Evolutionary conservation across 129 eudicot species (phyloP).

Genomic region (Deinandra increscens): DNA sequence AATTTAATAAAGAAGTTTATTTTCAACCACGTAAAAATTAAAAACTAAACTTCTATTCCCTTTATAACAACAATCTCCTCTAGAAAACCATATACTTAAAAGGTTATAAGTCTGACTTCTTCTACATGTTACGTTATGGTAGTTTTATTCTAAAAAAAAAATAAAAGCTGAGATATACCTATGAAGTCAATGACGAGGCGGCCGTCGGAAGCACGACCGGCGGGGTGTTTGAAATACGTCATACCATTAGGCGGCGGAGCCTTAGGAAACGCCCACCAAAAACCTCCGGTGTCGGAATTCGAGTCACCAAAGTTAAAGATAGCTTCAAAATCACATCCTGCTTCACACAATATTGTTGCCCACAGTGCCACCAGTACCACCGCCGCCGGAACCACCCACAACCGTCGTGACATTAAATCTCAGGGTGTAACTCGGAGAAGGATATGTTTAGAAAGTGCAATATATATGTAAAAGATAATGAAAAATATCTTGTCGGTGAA

Average conservation of each 20-base stretch:
- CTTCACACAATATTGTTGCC: constrained; percentile 21
- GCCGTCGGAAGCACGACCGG: constrained; percentile 83
- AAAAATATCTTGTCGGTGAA: constrained; percentile 11
- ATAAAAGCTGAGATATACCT: constrained; percentile 35
- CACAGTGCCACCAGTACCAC: constrained; percentile 29
- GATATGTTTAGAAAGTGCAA: constrained; percentile 10
- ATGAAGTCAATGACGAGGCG: constrained; percentile 72
- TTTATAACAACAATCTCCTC: too few relatives aligned
- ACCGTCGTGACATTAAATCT: constrained; percentile 9
- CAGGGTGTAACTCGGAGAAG: background rate
- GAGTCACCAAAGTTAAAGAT: constrained; percentile 97
- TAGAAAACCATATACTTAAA: too few relatives aligned
- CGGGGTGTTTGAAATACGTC: constrained; percentile 84
- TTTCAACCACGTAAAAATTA: too few relatives aligned
- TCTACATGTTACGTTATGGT: too few relatives aligned
- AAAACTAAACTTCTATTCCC: too few relatives aligned
- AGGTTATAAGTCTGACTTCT: too few relatives aligned
- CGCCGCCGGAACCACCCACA: constrained; percentile 29
- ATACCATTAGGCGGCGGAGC: constrained; percentile 65
- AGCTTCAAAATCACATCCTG: constrained; percentile 62
- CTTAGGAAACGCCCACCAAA: constrained; percentile 84
- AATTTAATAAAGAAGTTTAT: too few relatives aligned
- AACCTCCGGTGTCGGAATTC: constrained; percentile 91
- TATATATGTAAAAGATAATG: background rate
- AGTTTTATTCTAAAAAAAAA: too few relatives aligned